A percentile compares a stretch with the other conserved stretches of the same genome.
Evolutionary conservation across 225 moss, liverwort and hornwort species (phyloP).

Genomic region (Neckera pumila): DNA sequence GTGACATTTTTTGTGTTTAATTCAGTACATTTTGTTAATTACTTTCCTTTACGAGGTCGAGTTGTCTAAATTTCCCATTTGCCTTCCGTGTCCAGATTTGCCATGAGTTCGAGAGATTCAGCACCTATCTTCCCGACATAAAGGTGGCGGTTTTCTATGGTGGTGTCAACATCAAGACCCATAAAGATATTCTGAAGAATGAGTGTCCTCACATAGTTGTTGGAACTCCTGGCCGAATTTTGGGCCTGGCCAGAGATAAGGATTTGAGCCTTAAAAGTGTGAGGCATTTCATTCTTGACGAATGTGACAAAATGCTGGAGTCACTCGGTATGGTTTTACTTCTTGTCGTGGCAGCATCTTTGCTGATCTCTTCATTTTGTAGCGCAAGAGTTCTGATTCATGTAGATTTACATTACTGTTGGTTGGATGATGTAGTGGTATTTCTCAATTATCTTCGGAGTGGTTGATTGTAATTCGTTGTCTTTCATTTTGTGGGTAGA

Average conservation of each 20-base stretch:
- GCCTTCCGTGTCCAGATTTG: slow-evolving; percentile 43
- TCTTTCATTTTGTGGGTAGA: background rate
- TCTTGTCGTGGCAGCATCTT: background rate
- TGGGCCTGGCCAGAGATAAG: slow-evolving; percentile 89
- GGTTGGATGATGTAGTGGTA: background rate
- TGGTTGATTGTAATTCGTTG: background rate
- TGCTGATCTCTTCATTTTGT: background rate
- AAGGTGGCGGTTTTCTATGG: slow-evolving; percentile 97
- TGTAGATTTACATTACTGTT: background rate
- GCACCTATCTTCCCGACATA: slow-evolving; percentile 88
- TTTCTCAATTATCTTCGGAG: no score
- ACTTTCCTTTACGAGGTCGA: background rate
- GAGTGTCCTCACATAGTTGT: slow-evolving; percentile 98
- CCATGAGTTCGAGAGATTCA: slow-evolving; percentile 92
- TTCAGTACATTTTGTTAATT: no score
- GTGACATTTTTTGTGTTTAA: background rate
- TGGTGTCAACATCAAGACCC: slow-evolving; percentile 93
- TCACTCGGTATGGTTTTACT: slow-evolving; percentile 68
- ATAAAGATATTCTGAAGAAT: slow-evolving; percentile 91
- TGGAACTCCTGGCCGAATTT: slow-evolving; percentile 83
- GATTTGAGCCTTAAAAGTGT: slow-evolving; percentile 95
- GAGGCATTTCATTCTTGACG: slow-evolving; percentile 95
- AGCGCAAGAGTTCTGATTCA: no score
- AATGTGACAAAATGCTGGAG: slow-evolving; percentile 99
- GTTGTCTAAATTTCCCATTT: background rate